These are phyloP conservation scores for Trichothecium roseum DNA, from an alignment of 2,329 filamentous ascomycete species.

Conservation along the genomic window DNA sequence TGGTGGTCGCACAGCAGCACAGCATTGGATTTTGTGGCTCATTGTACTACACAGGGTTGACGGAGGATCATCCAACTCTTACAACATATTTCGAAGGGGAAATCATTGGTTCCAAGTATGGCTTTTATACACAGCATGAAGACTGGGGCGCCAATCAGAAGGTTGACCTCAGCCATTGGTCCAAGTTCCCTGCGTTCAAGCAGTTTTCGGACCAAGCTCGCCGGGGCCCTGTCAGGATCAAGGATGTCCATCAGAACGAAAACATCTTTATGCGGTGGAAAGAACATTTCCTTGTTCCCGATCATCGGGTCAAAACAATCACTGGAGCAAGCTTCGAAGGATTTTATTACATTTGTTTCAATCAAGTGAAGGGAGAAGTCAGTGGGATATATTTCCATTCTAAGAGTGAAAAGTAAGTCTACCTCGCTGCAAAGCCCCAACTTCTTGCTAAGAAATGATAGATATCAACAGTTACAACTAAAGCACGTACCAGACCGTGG, in stretches of 20 bases:
- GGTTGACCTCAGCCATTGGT: conserved; percentile 89
- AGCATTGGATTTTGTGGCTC: background rate
- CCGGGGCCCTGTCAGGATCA: conserved; percentile 44
- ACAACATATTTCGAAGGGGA: conserved; percentile 98
- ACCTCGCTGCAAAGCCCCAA: background rate
- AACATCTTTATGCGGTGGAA: conserved; percentile 99
- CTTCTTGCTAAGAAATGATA: conserved; percentile 22
- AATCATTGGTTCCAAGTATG: conserved; percentile 90
- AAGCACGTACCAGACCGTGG: conserved; percentile 79
- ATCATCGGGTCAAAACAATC: conserved; percentile 85
- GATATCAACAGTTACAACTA: conserved; percentile 86
- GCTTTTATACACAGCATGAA: conserved; percentile 82
- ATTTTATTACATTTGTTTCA: conserved; percentile 99
- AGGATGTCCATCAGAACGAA: conserved; percentile 69
- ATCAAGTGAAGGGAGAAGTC: conserved; percentile 76
- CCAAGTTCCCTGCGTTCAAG: conserved; percentile 76
- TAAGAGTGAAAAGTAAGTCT: conserved; percentile 86
- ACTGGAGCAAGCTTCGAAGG: conserved; percentile 94
- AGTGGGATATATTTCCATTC: conserved; percentile 96
- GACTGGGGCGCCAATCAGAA: conserved; percentile 89
- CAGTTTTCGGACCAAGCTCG: conserved; percentile 54
- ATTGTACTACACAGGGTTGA: conserved; percentile 54
- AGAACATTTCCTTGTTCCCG: conserved; percentile 92
- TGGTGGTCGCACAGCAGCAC: background rate
- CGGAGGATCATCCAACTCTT: conserved; percentile 90